These are phyloP conservation scores for Umbelopsis sp. DNA, from an alignment of 371 early-diverging fungal genomes.

Conservation along the genomic window DNA sequence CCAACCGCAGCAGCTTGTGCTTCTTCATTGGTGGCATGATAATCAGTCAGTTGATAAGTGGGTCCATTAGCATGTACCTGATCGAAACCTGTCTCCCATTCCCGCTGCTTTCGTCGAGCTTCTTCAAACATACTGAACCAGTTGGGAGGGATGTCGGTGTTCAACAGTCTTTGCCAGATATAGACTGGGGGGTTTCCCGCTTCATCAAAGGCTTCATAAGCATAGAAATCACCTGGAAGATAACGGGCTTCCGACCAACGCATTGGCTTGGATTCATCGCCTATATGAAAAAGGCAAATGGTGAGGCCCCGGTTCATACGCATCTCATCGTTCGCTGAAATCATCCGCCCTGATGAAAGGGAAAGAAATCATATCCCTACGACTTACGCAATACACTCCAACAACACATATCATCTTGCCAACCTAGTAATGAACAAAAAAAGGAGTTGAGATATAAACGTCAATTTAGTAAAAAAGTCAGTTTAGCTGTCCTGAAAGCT, in stretches of 20 bases:
- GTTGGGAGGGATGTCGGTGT: conserved; percentile 37
- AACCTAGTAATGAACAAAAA: conserved; percentile 26
- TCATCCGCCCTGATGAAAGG: too few species aligned
- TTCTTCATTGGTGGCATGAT: background rate
- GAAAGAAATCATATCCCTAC: background rate
- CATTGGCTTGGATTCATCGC: conserved; percentile 38
- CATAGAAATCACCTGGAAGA: conserved; percentile 48
- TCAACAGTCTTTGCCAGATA: conserved; percentile 41
- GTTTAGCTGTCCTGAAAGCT: conserved; percentile 7
- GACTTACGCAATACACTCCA: conserved; percentile 39
- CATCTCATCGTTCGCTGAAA: too few species aligned
- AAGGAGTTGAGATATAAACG: background rate
- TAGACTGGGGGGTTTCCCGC: conserved; percentile 50
- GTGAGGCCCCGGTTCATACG: background rate
- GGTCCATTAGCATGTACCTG: background rate
- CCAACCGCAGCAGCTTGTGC: background rate
- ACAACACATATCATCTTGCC: conserved; percentile 48
- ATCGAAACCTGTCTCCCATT: conserved; percentile 29
- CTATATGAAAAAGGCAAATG: conserved; percentile 20
- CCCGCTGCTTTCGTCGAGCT: conserved; percentile 44
- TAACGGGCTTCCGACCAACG: conserved; percentile 54
- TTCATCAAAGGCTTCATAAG: conserved; percentile 48
- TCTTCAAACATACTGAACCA: conserved; percentile 55
- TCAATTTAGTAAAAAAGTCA: background rate
- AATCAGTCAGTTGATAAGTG: conserved; percentile 14